A percentile compares a stretch with the other conserved stretches of the same genome.
Conservation (phyloP, 192 early-diverging fungal genomes). For the Paraglomus occultum region DNA sequence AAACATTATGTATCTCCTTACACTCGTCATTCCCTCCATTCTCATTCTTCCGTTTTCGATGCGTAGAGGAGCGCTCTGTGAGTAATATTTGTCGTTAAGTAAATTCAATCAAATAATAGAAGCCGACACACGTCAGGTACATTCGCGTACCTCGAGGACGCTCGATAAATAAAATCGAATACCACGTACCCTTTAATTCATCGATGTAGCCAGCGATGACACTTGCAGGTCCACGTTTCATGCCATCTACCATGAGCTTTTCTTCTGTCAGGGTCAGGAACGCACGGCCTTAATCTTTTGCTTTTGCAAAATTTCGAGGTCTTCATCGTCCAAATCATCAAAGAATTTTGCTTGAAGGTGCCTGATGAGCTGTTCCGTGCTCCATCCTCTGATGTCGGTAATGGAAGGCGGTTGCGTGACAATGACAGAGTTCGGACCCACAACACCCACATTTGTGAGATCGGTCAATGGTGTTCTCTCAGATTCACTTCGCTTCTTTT, state of each 20-base stretch:
- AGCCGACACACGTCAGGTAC: too few species aligned
- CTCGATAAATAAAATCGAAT: too few species aligned
- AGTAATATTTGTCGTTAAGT: too few species aligned
- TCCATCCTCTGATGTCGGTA: constrained; percentile 11
- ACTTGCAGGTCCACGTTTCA: constrained; percentile 5
- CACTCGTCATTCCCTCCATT: too few species aligned
- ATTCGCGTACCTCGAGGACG: too few species aligned
- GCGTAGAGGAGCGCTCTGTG: too few species aligned
- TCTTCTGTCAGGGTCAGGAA: constrained; percentile 14
- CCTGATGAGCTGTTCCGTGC: constrained; percentile 4
- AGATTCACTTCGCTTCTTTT: too few species aligned
- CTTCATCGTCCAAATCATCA: neutral
- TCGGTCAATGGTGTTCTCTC: too few species aligned
- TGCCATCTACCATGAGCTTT: constrained; percentile 2
- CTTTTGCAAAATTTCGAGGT: constrained; percentile 3
- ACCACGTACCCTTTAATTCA: constrained; percentile 3
- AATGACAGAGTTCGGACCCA: neutral
- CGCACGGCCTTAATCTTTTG: neutral
- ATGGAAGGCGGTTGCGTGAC: constrained; percentile 7
- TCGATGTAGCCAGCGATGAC: constrained; percentile 3
- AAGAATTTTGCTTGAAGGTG: constrained; percentile 16
- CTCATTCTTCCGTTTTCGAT: too few species aligned
- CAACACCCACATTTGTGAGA: too few species aligned
- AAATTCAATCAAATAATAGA: too few species aligned
- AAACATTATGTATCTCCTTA: too few species aligned